These are phyloP conservation scores for Solanum hybrid DNA, from an alignment of 305 asterid species.

Conservation along the genomic window DNA sequence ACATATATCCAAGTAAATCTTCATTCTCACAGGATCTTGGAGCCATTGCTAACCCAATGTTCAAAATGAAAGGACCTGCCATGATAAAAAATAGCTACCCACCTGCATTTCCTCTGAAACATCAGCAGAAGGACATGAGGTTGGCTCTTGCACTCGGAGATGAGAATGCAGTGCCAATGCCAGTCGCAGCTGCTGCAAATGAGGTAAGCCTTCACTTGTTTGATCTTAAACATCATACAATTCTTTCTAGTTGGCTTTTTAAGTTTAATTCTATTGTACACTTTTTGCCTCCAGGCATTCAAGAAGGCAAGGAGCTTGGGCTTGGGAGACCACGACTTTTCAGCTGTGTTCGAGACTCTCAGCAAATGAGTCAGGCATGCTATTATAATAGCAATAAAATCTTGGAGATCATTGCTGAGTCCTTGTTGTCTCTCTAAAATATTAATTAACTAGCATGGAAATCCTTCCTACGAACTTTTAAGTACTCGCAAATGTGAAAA, in stretches of 20 bases:
- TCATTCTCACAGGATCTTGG: constrained; percentile 64
- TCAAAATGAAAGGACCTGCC: constrained; percentile 87
- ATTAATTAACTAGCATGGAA: too few relatives aligned
- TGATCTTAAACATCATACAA: background rate
- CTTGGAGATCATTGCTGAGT: background rate
- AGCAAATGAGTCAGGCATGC: constrained; percentile 7
- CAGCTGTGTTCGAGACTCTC: constrained; percentile 72
- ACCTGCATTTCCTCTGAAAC: constrained; percentile 93
- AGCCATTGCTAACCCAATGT: constrained; percentile 91
- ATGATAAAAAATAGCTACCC: constrained; percentile 62
- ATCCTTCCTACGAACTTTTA: background rate
- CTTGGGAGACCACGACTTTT: constrained; percentile 81
- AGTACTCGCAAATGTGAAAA: background rate
- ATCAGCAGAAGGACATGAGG: constrained; percentile 98
- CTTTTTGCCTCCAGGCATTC: constrained; percentile 47
- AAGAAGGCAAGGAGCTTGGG: constrained; percentile 87
- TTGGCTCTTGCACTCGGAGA: constrained; percentile 93
- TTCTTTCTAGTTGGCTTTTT: background rate
- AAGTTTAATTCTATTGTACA: background rate
- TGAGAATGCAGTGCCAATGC: constrained; percentile 81
- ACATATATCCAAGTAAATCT: constrained; percentile 1
- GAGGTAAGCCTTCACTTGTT: constrained; percentile 36
- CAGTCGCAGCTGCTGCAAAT: constrained; percentile 92
- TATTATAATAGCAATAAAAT: background rate
- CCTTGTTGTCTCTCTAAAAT: background rate